Evolutionary conservation across 2,329 filamentous ascomycete genomes (phyloP), one percentile per base, ranked within the genome.

Genomic region (Microsporum audouinii): DNA sequence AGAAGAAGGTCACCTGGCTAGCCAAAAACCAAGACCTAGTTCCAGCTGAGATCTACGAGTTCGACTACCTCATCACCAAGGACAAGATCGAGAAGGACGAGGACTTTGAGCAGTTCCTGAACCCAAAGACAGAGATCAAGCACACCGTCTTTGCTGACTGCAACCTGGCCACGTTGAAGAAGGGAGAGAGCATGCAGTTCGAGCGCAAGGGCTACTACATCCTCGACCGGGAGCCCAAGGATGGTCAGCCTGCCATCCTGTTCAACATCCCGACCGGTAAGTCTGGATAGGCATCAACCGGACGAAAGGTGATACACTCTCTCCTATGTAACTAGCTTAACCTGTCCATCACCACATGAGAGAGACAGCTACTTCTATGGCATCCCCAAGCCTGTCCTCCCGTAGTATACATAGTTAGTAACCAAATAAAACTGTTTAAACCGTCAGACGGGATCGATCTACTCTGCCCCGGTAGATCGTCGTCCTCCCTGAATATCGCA

Each of bases 1-100:
- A 90, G 70, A 96, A 96, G 84, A 97, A 97, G 81, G 84, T 97
- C 41, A 96, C 91, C 0, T 97, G 92, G 92, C 79, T 97, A 56
- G 87, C 89, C 1, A 83, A 82, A 0, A 84, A 89, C 66, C 88
- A 92, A 76, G 83, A 88, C 62, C 82, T 96, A 0, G 80, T 95
- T 12, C 85, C 86, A 5, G 86, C 94, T 27, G 89, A 96, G 75
- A 82, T 96, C 8, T 92, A 91, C 76, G 91, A 96, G 67, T 97
- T 96, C 72, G 92, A 96, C 76, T 92, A 95, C 77, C 82, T 97
- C 57, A 88, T 97, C 71, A 95, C 88, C 63, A 97, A 96, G 81
- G 92, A 97, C 72, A 91, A 94, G 71, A 81, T 97, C 33, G 88
- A 91, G 73, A 88, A 94, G 72, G 88, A 94, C 1, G 92, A 96